Evolutionary conservation across 2,329 filamentous ascomycete species (phyloP).

Genomic region (Scytalidium sp.): DNA sequence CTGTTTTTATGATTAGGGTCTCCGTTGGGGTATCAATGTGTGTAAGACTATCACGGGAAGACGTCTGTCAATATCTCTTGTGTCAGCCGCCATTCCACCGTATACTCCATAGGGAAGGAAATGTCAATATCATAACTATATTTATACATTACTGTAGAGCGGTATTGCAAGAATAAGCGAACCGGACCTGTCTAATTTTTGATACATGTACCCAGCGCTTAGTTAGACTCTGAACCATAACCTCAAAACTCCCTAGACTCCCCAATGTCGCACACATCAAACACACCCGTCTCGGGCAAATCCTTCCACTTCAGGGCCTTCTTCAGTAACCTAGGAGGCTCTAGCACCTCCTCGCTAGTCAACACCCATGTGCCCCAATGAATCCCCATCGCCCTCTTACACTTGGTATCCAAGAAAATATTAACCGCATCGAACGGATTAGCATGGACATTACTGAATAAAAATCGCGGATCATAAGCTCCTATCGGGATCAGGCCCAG

Average conservation of each 20-base stretch:
- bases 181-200: too few relatives aligned
- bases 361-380: slow-evolving; percentile 88
- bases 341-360: slow-evolving; percentile 79
- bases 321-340: slow-evolving; percentile 72
- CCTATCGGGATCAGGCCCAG: slow-evolving; percentile 92
- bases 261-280: slow-evolving; percentile 81
- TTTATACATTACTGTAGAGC: neutral
- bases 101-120: neutral
- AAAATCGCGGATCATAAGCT: slow-evolving; percentile 69
- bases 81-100: neutral
- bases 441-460: slow-evolving; percentile 81
- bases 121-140: neutral
- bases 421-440: slow-evolving; percentile 86
- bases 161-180: too few relatives aligned
- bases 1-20: neutral
- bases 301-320: slow-evolving; percentile 67
- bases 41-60: neutral
- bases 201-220: too few relatives aligned
- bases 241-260: slow-evolving; percentile 73
- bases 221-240: neutral
- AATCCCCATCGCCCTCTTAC: slow-evolving; percentile 75
- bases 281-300: slow-evolving; percentile 67
- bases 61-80: neutral
- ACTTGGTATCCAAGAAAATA: slow-evolving; percentile 82
- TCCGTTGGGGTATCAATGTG: neutral